Base-by-base conservation (phyloP, 2,329 filamentous ascomycete genomes). In the Dactylellina parvicollis region DNA sequence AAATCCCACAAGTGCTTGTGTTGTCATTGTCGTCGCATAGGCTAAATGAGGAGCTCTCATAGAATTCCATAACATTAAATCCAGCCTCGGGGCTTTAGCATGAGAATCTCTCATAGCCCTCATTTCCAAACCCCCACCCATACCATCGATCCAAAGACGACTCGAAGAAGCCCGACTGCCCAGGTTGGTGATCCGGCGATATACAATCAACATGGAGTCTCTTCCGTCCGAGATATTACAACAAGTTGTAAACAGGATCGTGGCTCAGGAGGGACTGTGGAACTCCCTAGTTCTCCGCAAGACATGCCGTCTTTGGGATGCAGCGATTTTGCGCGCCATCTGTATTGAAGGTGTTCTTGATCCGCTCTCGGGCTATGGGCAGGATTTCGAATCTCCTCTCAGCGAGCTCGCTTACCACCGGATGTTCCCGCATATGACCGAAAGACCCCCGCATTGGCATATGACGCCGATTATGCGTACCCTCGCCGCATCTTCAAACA, bases 151-250 rank as follows among this genome's bases (percentile, higher is more conserved):
- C n/a, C n/a, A n/a, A n/a, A n/a, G n/a, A n/a, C n/a, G n/a, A n/a
- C n/a, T n/a, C n/a, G n/a, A n/a, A n/a, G n/a, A n/a, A n/a, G n/a
- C 5, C 38, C 8, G 4, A 14, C 38, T 14, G 38, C 38, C 16
- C 4, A 42, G 8, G 30, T 7, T 34, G 12, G 30, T 34, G n/a
- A n/a, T n/a, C n/a, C n/a, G n/a, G n/a, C n/a, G n/a, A n/a, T n/a
- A n/a, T n/a, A n/a, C n/a, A n/a, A n/a, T n/a, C 30, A 12, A 32
- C 12, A 64, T 64, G 59, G 47, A 64, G 8, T 18, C 10, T 8
- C 47, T 64, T 5, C 59, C 59, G 9, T 28, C 28, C 40, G 59
- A 55, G 30, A 64, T 64, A 36, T 64, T 64, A 10, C 59, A 64
- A 22, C 36, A 44, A 7, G 9, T 26, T 34, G 26, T 55, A 24